These are phyloP conservation scores for Monilinia aucupariae DNA, from an alignment of 2,329 filamentous ascomycete species.

Conservation along the genomic window DNA sequence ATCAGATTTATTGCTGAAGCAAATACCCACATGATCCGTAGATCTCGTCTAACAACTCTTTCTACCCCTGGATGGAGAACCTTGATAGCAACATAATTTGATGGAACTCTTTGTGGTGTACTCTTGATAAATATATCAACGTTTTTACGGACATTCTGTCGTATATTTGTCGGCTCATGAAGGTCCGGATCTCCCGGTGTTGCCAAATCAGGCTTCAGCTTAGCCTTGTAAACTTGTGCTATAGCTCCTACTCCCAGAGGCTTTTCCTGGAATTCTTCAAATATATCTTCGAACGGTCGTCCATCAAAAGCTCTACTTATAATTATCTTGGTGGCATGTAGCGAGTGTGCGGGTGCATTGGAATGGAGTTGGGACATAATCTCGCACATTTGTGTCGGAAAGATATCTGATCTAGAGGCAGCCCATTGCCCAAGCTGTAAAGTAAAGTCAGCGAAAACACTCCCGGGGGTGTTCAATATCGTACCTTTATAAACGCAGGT, in stretches of 20 bases:
- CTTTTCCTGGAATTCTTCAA: conserved; percentile 87
- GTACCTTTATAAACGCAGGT: conserved; percentile 92
- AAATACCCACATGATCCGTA: conserved; percentile 92
- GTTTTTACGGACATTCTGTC: conserved; percentile 68
- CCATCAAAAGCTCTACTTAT: conserved; percentile 79
- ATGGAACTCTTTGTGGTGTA: conserved; percentile 77
- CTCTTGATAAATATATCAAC: conserved; percentile 84
- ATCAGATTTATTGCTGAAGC: conserved; percentile 77
- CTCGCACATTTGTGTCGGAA: conserved; percentile 84
- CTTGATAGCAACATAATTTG: conserved; percentile 90
- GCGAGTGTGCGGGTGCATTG: conserved; percentile 84
- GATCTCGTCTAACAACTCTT: conserved; percentile 79
- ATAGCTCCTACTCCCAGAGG: conserved; percentile 93
- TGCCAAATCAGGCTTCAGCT: conserved; percentile 73
- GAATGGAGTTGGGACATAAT: conserved; percentile 95
- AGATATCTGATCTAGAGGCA: conserved; percentile 91
- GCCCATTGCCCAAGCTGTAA: conserved; percentile 90
- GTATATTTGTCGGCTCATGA: conserved; percentile 51
- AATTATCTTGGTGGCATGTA: conserved; percentile 71
- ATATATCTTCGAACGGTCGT: conserved; percentile 79
- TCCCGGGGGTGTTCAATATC: conserved; percentile 13
- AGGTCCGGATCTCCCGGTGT: conserved; percentile 54
- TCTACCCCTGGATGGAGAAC: conserved; percentile 91
- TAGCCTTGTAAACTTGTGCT: conserved; percentile 95
- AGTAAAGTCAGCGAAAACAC: conserved; percentile 21